phyloP scores from a whole-genome alignment of 2,329 filamentous ascomycete species.

The Berkeleyomyces rouxiae region DNA sequence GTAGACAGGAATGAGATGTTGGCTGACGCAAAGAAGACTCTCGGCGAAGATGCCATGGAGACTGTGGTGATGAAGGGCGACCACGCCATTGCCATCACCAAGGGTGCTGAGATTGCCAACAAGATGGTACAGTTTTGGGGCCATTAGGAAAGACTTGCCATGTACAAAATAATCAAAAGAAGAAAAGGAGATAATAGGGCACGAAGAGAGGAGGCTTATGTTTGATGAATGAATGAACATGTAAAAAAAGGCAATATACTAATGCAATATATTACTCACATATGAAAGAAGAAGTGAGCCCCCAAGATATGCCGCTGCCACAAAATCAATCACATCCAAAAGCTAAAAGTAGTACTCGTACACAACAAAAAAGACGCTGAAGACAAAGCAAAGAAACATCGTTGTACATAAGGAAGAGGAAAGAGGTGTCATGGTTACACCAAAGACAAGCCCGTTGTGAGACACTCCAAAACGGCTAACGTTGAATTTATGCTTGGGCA shows the following conservation, averaged over 20 bases:
- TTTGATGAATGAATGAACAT: constrained; percentile 11
- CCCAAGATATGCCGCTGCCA: background rate
- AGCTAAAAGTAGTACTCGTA: background rate
- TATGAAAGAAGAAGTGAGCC: background rate
- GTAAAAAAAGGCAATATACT: constrained; percentile 3
- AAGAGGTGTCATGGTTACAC: background rate
- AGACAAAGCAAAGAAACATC: background rate
- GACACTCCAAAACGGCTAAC: too few relatives aligned
- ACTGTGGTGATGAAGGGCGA: constrained; percentile 43
- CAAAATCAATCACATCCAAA: background rate
- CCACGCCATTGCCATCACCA: constrained; percentile 53
- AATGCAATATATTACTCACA: background rate
- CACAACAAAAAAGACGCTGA: background rate
- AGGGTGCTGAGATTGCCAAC: constrained; percentile 39
- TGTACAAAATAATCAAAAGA: background rate
- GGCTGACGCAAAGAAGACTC: constrained; percentile 39
- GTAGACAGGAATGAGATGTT: constrained; percentile 47
- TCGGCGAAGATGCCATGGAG: constrained; percentile 41
- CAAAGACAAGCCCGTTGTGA: background rate
- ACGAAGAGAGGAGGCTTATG: background rate
- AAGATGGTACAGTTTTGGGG: constrained; percentile 14
- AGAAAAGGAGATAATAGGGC: background rate
- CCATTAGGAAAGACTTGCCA: background rate
- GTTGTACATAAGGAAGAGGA: background rate
- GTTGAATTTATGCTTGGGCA: background rate